phyloP scores from a whole-genome alignment of 495 filamentous ascomycete species.

The Letharia lupina region DNA sequence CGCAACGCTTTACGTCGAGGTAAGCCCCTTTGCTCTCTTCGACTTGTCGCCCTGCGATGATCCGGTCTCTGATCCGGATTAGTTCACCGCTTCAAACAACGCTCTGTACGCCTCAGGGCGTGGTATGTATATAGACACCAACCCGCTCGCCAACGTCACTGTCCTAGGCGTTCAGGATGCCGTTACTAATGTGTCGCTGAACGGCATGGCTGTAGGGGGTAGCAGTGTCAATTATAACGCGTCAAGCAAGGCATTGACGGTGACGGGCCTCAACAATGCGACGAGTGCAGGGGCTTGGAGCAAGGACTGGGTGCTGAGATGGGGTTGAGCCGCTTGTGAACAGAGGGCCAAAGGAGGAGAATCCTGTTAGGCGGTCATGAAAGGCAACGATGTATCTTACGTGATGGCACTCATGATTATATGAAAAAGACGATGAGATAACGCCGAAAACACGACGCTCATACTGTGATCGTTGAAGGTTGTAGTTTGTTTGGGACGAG shows the following conservation, averaged over 20 bases:
- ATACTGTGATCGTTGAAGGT: background rate
- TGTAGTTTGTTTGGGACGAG: background rate
- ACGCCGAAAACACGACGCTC: background rate
- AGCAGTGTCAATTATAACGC: conserved; percentile 42
- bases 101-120: conserved; percentile 39
- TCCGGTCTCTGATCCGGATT: conserved; percentile 6
- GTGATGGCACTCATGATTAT: background rate
- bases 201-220: conserved; percentile 36
- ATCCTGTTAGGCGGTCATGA: background rate
- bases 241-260: conserved; percentile 38
- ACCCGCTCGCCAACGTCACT: conserved; percentile 57
- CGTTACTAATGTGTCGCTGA: conserved; percentile 42
- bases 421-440: background rate
- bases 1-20: conserved; percentile 48
- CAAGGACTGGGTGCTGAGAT: conserved; percentile 49
- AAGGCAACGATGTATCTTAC: background rate
- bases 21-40: conserved; percentile 27
- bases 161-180: conserved; percentile 49
- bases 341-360: no score
- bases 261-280: conserved; percentile 42
- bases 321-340: conserved; percentile 29
- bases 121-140: conserved; percentile 52
- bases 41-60: background rate
- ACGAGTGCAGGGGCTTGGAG: conserved; percentile 49
- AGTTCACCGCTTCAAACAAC: conserved; percentile 44